phyloP scores from a whole-genome alignment of 2,329 filamentous ascomycete genomes.

The Aphanocladium album region DNA sequence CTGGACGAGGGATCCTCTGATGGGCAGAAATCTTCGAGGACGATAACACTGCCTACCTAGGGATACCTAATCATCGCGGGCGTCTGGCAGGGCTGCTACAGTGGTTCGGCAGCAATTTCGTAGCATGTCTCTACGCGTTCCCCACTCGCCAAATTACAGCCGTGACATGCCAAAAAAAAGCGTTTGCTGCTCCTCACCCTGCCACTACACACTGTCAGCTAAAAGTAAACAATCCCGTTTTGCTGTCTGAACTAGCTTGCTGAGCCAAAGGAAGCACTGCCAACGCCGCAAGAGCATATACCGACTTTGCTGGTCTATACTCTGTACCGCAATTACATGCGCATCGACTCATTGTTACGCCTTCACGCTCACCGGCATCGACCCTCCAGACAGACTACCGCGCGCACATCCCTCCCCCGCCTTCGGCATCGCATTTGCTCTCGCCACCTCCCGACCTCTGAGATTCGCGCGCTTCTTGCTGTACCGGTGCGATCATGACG shows the following conservation, averaged over 20 bases:
- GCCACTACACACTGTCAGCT: not conserved
- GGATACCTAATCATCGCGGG: no score
- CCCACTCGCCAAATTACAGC: slow-evolving; percentile 5
- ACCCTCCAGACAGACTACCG: not conserved
- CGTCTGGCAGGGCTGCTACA: not conserved
- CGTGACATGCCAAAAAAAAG: not conserved
- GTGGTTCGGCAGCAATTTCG: not conserved
- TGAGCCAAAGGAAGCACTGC: not conserved
- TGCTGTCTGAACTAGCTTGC: not conserved
- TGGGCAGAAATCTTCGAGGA: no score
- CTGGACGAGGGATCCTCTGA: not conserved
- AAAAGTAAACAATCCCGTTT: not conserved
- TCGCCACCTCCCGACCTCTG: not conserved
- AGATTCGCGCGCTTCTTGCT: not conserved
- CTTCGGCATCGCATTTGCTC: not conserved
- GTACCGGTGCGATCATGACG: not conserved
- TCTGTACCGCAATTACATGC: no score
- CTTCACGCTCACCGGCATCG: not conserved
- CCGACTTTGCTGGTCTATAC: not conserved
- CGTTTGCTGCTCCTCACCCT: not conserved
- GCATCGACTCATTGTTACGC: not conserved
- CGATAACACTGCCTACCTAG: not conserved
- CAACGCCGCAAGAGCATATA: not conserved
- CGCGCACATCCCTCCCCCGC: not conserved
- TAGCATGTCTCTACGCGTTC: not conserved